Evolutionary conservation across 306 rosid genomes (phyloP), one percentile per base, ranked within the genome.

Genomic region (Carpinus viminea): DNA sequence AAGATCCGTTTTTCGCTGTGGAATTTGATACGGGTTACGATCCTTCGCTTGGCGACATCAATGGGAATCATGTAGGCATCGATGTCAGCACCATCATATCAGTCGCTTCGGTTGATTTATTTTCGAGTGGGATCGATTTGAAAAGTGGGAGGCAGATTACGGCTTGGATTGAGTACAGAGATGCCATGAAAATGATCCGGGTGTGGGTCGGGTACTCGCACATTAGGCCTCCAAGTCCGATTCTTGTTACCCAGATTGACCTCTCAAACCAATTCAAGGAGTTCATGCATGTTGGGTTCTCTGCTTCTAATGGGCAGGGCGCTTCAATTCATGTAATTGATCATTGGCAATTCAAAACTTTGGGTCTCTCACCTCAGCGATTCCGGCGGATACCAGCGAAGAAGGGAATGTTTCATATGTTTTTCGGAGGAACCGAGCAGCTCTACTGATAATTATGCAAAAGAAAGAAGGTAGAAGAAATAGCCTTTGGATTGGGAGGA

Each of bases 251-350:
- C 10, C 77, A 78, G 53, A 45, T 93, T n/a, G 96, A 93, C 61
- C 93, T 93, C 51, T 86, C 96, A 12, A 60, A 80, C 46, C 82
- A 61, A 8, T 78, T 93, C 59, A 79, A 84, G 61, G 93, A 89
- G 86, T 89, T 82, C 66, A 90, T 91, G 97, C 89, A 81, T 76
- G 93, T 93, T 13, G 97, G 97, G 0, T 93, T 93, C 83, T 89
- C 94, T n/a, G 91, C 91, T 4, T 89, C 97, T 5, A 92, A 89
- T 75, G 93, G 91, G 11, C 79, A 78, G 11, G 98, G 98, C 16
- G 89, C 94, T 15, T 81, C 89, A 21, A 36, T 80, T 72, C 87
- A 89, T 78, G 65, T 83, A 50, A 80, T 91, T 65, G 82, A 89
- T 26, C 80, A 76, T 62, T 93, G 97, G 93, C 78, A 73, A 10